Conservation (phyloP, 345 rosid genomes). For the Pseudoturritis turrita region DNA sequence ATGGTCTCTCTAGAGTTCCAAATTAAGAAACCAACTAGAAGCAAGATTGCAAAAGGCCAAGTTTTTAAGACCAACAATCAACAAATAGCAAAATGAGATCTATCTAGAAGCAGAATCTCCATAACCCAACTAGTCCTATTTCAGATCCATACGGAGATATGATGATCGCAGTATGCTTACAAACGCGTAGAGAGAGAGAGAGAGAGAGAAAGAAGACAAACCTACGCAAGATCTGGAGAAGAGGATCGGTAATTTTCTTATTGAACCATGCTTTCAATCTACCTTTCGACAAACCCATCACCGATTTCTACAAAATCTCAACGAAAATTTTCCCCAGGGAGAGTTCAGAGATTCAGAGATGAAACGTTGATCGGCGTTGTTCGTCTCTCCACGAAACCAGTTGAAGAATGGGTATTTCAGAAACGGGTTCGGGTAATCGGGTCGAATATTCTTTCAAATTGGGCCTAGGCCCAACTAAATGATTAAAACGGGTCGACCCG, state of each 20-base stretch:
- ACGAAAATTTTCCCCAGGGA: neutral
- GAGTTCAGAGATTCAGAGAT: neutral
- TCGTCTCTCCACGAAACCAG: neutral
- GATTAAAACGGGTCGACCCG: neutral
- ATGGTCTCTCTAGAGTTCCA: neutral
- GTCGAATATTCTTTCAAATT: neutral
- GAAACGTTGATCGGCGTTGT: neutral
- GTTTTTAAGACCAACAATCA: neutral
- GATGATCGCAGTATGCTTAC: neutral
- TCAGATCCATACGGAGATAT: constrained; percentile 3
- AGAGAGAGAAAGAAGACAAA: constrained; percentile 20
- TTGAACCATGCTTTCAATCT: constrained; percentile 49
- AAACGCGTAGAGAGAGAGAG: neutral
- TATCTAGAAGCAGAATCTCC: neutral
- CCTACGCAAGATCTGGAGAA: constrained; percentile 78
- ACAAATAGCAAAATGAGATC: neutral
- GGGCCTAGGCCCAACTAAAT: neutral
- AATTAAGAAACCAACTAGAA: constrained; percentile 9
- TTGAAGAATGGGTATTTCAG: neutral
- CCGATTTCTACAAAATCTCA: neutral
- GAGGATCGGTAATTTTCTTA: constrained; percentile 68
- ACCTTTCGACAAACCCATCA: constrained; percentile 39
- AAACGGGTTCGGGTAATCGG: constrained; percentile 9
- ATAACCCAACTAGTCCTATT: neutral
- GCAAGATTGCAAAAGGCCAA: neutral